phyloP scores from a whole-genome alignment of 176 grass and related monocot genomes.

The Coix lacrymajobi region DNA sequence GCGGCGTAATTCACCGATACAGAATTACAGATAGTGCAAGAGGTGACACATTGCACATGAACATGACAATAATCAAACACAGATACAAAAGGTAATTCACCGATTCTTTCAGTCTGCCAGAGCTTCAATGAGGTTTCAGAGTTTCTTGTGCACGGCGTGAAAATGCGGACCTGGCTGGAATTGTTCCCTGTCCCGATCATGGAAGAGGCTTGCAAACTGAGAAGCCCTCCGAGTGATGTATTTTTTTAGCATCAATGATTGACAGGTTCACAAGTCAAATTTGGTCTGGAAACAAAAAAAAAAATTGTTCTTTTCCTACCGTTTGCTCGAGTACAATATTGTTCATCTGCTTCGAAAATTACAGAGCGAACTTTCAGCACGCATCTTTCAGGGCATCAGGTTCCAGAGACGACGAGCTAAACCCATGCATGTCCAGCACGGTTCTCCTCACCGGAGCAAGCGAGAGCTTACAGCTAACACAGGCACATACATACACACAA shows the following conservation, averaged over 20 bases:
- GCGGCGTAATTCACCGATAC: neutral
- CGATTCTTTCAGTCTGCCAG: neutral
- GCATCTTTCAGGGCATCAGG: neutral
- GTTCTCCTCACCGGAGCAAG: neutral
- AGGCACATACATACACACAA: neutral
- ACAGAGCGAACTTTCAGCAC: neutral
- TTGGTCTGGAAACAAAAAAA: neutral
- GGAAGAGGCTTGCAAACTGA: neutral
- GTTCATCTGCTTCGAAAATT: constrained; percentile 15
- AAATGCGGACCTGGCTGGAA: too few species aligned
- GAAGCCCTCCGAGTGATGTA: neutral
- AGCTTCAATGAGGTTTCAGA: neutral
- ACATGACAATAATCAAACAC: too few species aligned
- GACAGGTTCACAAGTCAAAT: neutral
- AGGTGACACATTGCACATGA: too few species aligned
- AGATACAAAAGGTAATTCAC: neutral
- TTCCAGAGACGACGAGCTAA: neutral
- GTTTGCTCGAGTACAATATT: neutral
- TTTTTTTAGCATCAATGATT: neutral
- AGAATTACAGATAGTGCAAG: too few species aligned
- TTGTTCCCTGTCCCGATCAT: neutral
- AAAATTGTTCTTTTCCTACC: too few species aligned
- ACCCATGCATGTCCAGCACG: neutral
- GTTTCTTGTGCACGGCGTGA: neutral
- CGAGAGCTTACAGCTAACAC: neutral